Base-by-base conservation (phyloP, 1,284 basidiomycete genomes). In the Puccinia triticina region DNA sequence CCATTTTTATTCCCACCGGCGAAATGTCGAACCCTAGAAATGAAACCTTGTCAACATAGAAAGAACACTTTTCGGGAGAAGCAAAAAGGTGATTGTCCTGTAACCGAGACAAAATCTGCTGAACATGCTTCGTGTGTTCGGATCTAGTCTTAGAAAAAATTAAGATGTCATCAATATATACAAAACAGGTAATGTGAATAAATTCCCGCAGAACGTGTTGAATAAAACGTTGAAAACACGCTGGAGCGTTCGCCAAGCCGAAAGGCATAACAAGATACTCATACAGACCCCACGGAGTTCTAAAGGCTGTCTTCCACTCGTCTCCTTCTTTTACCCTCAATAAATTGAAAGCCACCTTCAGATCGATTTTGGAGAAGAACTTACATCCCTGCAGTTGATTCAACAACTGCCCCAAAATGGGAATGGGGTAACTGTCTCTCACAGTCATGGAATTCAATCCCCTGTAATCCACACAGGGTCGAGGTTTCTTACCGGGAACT, bases 231-330 rank as follows among this genome's bases (percentile, higher is more conserved):
- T 43, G 40, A 43, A 43, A 43, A 12, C 40, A 43, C 12, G 40
- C 50, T 29, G 74, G 74, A 23, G 74, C 74, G 32, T 76, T 76
- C 26, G 11, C 50, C n/a, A 76, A 48, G 18, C 74, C 74, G 59
- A 76, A 76, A 26, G 74, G 74, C 48, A 43, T 76, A 26, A 76
- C 74, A 23, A 48, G 37, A 57, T 53, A 74, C 26, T 76, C 55
- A 43, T 32, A 76, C 26, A 76, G 32, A 12, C 74, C 74, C 50
- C 50, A 76, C 21, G 55, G 53, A 7, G 55, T 57, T 10, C 55
- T 11, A 34, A 76, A 76, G 1, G 50, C 74, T 12, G 53, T 76
- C 34, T 43, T 43, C 40, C 40, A 43, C 40, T 43, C 40, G 4
- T 43, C 7, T 7, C 40, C 40, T 12, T 43, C 40, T 7, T 4